Evolutionary conservation across 2,329 filamentous ascomycete genomes (phyloP).

Genomic region (Aspergillus hiratsukae): DNA sequence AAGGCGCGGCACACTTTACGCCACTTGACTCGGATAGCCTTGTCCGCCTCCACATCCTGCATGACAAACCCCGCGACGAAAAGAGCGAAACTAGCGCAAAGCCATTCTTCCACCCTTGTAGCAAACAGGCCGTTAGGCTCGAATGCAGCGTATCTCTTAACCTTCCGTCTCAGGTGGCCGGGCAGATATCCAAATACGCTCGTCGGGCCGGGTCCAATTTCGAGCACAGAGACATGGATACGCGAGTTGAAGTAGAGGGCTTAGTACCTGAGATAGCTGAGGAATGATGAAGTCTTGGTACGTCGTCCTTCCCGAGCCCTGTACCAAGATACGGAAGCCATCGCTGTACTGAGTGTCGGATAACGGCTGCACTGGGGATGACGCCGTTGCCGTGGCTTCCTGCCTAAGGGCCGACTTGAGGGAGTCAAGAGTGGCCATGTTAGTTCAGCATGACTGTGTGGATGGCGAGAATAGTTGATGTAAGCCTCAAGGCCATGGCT

Average conservation of each 20-base stretch:
- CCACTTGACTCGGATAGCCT: slow-evolving; percentile 41
- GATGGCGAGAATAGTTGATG: too few species aligned
- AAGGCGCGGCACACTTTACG: slow-evolving; percentile 50
- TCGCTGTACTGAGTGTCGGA: slow-evolving; percentile 42
- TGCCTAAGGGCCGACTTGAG: slow-evolving; percentile 37
- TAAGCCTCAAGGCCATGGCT: too few species aligned
- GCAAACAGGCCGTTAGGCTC: slow-evolving; percentile 51
- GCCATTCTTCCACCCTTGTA: slow-evolving; percentile 39
- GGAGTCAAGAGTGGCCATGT: neutral
- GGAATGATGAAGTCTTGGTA: slow-evolving; percentile 49
- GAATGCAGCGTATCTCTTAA: slow-evolving; percentile 52
- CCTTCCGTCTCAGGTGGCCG: slow-evolving; percentile 30
- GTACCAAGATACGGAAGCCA: slow-evolving; percentile 46
- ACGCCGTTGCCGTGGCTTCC: neutral
- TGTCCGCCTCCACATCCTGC: slow-evolving; percentile 26
- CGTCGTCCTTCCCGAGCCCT: slow-evolving; percentile 17
- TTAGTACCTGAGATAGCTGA: slow-evolving; percentile 43
- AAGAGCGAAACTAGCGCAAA: slow-evolving; percentile 44
- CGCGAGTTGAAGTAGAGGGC: slow-evolving; percentile 40
- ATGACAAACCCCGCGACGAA: slow-evolving; percentile 49
- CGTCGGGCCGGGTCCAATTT: slow-evolving; percentile 56
- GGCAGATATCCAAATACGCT: slow-evolving; percentile 53
- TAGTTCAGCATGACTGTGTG: too few species aligned
- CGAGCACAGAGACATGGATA: slow-evolving; percentile 49
- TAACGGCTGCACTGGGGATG: slow-evolving; percentile 4